A percentile compares a stretch with the other conserved stretches of the same genome.
Conservation (phyloP, 805 yeast species). For the Zygosaccharomyces gambellarensis region DNA sequence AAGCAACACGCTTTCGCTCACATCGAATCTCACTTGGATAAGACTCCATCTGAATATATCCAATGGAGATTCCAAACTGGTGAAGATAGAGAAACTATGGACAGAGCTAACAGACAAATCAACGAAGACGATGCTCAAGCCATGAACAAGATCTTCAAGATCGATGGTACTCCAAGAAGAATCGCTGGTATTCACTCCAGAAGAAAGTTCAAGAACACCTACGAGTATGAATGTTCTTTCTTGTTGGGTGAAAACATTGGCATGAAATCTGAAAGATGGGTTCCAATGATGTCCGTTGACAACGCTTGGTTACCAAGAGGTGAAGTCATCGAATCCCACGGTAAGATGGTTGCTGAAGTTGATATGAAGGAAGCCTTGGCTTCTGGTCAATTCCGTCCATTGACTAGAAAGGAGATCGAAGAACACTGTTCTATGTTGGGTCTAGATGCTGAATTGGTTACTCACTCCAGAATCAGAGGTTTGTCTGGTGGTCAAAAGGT, state of each 20-base stretch:
- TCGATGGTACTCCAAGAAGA: slow-evolving; percentile 98
- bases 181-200: slow-evolving; percentile 89
- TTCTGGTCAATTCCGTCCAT: slow-evolving; percentile 99
- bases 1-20: slow-evolving; percentile 99
- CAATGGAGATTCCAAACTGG: slow-evolving; percentile 99
- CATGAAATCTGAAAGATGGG: slow-evolving; percentile 99
- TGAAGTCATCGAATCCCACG: slow-evolving; percentile 93
- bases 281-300: slow-evolving; percentile 98
- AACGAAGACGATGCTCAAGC: slow-evolving; percentile 95
- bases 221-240: slow-evolving; percentile 99
- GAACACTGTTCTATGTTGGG: slow-evolving; percentile 98
- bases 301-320: slow-evolving; percentile 99
- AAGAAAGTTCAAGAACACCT: slow-evolving; percentile 99
- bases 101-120: slow-evolving; percentile 98
- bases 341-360: slow-evolving; percentile 99
- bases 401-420: slow-evolving; percentile 99
- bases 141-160: slow-evolving; percentile 99
- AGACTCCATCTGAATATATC: slow-evolving; percentile 99
- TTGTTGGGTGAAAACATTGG: slow-evolving; percentile 97
- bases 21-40: slow-evolving; percentile 97
- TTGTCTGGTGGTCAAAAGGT: slow-evolving; percentile 99
- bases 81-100: slow-evolving; percentile 99
- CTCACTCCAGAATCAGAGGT: slow-evolving; percentile 99
- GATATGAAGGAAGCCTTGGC: slow-evolving; percentile 99
- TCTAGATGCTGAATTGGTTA: slow-evolving; percentile 97